These are phyloP conservation scores for Styphnolobium japonicum DNA, from an alignment of 306 rosid genomes.

Conservation along the genomic window DNA sequence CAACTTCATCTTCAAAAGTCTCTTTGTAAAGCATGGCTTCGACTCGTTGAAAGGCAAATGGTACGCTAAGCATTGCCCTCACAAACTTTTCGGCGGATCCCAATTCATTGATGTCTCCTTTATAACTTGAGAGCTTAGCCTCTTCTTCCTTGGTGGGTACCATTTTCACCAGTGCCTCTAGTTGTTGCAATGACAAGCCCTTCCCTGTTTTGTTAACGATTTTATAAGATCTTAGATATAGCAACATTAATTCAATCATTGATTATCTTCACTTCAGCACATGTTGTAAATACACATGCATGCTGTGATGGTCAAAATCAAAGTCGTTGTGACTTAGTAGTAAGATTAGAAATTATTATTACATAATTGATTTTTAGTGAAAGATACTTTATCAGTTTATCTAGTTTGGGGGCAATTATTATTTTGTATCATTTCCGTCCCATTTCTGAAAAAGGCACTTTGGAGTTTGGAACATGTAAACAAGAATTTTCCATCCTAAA, in stretches of 20 bases:
- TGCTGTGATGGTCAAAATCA: neutral
- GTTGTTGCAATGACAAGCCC: constrained; percentile 69
- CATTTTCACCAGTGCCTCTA: constrained; percentile 93
- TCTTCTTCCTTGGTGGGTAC: constrained; percentile 86
- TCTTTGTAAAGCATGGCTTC: constrained; percentile 88
- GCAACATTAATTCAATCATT: neutral
- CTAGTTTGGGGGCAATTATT: neutral
- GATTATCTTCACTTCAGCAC: constrained; percentile 12
- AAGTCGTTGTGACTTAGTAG: constrained; percentile 17
- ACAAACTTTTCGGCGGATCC: constrained; percentile 89
- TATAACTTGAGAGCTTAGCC: constrained; percentile 60
- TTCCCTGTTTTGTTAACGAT: constrained; percentile 50
- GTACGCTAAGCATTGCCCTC: constrained; percentile 59
- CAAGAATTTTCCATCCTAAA: neutral
- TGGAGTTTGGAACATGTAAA: constrained; percentile 19
- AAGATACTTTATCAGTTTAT: neutral
- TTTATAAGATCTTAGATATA: constrained; percentile 2
- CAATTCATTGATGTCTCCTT: constrained; percentile 75
- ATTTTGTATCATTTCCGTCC: neutral
- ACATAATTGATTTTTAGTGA: neutral
- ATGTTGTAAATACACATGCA: constrained; percentile 24
- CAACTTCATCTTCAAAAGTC: constrained; percentile 90
- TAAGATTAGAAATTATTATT: neutral
- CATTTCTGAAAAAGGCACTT: neutral
- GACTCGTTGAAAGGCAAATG: constrained; percentile 71